Base-by-base conservation (phyloP, 805 yeast species). In the Candida endomychidarum region DNA sequence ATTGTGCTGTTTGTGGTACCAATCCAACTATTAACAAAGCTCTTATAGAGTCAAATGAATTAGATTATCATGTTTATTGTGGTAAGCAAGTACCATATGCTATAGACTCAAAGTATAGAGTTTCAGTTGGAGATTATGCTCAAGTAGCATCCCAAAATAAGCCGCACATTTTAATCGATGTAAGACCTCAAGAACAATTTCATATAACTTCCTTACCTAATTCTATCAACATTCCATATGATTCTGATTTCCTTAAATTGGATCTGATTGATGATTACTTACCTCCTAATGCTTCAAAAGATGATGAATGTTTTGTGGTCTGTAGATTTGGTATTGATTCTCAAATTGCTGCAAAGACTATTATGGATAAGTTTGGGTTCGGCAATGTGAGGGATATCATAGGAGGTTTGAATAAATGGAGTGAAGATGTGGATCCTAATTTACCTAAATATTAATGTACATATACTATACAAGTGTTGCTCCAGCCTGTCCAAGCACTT, bases 311-410 rank as follows among this genome's bases (percentile, higher is more conserved):
- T 0, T 74, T 71, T 40, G 84, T 88, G 0, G 68, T 91, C 14
- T 93, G 99, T 60, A 72, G 97, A 22, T 81, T 72, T 54, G 99
- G 99, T 8, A 89, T 87, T 58, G 98, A 93, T 57, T 90, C 98
- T 0, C 89, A 86, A 52, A 59, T 79, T 12, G 95, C 96, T 0
- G 81, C 85, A 1, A 60, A 70, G 41, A 61, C 70, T 31, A 59
- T 90, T 33, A 67, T 73, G 36, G 77, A 75, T 17, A 67, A 70
- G 1, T 66, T 75, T 32, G 77, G 78, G 0, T 61, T 77, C 12
- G 42, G 53, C 0, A 59, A 74, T 14, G 86, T 78, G 0, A 73
- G 62, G 37, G 96, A 91, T 56, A 68, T 91, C 4, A 66, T 57
- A 8, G 98, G 98, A 1, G 99, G 99, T 0, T 63, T 89, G 17